Evolutionary conservation across 176 grass and related monocot genomes (phyloP).

Genomic region (Chloris gayana): DNA sequence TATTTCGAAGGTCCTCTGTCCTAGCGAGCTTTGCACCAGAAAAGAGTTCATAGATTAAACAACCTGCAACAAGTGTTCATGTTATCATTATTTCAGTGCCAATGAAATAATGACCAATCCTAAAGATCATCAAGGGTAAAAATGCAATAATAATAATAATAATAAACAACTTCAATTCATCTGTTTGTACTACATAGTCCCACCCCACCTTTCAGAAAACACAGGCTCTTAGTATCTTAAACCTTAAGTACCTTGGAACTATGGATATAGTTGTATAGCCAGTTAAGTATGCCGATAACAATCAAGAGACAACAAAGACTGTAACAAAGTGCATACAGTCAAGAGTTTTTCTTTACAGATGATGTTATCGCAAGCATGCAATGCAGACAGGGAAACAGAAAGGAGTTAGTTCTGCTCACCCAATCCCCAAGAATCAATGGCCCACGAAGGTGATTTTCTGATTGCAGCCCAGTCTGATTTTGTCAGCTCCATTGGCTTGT

Average conservation of each 20-base stretch:
- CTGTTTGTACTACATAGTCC: neutral
- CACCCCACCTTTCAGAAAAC: constrained; percentile 23
- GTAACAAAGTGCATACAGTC: neutral
- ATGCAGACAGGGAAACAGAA: constrained; percentile 27
- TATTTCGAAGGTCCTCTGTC: constrained; percentile 97
- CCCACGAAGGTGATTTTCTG: constrained; percentile 96
- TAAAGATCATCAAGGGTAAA: constrained; percentile 26
- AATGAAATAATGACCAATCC: too few relatives aligned
- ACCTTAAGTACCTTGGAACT: too few relatives aligned
- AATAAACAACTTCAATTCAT: neutral
- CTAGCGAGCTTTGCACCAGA: constrained; percentile 77
- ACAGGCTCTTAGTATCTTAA: constrained; percentile 4
- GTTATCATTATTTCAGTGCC: constrained; percentile 34
- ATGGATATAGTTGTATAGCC: neutral
- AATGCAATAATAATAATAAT: neutral
- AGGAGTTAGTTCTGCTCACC: constrained; percentile 60
- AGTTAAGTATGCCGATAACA: neutral
- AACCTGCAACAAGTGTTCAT: constrained; percentile 57
- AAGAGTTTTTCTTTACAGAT: constrained; percentile 20
- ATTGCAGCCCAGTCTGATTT: constrained; percentile 95
- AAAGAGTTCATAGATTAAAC: constrained; percentile 99
- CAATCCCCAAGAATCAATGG: constrained; percentile 98
- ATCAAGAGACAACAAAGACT: neutral
- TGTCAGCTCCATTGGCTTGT: constrained; percentile 89
- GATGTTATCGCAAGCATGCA: constrained; percentile 12